phyloP scores from a whole-genome alignment of 495 filamentous ascomycete species.

The Poronia punctata region DNA sequence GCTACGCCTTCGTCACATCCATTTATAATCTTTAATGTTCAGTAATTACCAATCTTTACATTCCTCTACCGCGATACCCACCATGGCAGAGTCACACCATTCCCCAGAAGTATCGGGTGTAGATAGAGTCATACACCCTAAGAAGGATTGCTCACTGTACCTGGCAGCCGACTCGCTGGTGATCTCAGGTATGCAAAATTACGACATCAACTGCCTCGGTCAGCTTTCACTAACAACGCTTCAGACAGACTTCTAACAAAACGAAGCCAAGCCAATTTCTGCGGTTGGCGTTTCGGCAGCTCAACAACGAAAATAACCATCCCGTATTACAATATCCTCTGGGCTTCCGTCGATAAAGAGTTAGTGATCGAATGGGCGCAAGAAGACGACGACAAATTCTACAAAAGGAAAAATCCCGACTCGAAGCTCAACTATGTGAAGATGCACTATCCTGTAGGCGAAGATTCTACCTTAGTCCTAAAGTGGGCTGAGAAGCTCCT shows the following conservation, averaged over 20 bases:
- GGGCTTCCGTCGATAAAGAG: slow-evolving; percentile 53
- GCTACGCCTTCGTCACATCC: no score
- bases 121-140: no score
- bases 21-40: no score
- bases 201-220: no score
- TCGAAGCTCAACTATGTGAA: slow-evolving; percentile 50
- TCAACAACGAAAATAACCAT: slow-evolving; percentile 34
- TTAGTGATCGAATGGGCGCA: slow-evolving; percentile 72
- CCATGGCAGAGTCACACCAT: no score
- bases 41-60: no score
- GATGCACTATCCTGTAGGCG: slow-evolving; percentile 50
- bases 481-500: slow-evolving; percentile 60
- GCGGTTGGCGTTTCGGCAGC: slow-evolving; percentile 20
- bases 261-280: slow-evolving; percentile 12
- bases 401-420: no score
- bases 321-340: slow-evolving; percentile 78
- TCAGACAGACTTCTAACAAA: slow-evolving; percentile 16
- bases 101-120: no score
- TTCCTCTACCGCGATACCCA: no score
- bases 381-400: slow-evolving; percentile 44
- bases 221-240: neutral
- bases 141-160: no score
- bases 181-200: no score
- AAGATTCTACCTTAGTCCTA: slow-evolving; percentile 35
- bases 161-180: no score